A percentile compares a stretch with the other conserved stretches of the same genome.
These are phyloP conservation scores for Fusarium succisae DNA, from an alignment of 2,329 filamentous ascomycete species.

Conservation along the genomic window DNA sequence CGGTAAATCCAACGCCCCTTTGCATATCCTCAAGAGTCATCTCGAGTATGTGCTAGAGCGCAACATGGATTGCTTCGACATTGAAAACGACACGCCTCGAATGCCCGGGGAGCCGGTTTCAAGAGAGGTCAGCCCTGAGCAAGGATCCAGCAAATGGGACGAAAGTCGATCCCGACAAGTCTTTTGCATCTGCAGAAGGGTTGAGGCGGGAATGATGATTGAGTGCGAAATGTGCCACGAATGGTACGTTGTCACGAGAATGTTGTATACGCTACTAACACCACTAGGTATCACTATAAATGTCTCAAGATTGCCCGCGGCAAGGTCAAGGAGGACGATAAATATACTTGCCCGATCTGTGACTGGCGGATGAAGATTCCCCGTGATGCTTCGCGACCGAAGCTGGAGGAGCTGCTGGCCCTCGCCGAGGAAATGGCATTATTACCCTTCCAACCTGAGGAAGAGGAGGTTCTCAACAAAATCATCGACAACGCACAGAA, in stretches of 20 bases:
- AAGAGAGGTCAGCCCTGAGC: slow-evolving; percentile 73
- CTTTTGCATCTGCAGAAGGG: slow-evolving; percentile 94
- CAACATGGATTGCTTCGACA: slow-evolving; percentile 91
- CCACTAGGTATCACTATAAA: slow-evolving; percentile 89
- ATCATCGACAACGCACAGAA: slow-evolving; percentile 87
- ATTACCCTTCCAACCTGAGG: slow-evolving; percentile 94
- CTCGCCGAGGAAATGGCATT: slow-evolving; percentile 85
- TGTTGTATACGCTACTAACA: not conserved
- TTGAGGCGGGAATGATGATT: slow-evolving; percentile 99
- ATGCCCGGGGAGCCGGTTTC: slow-evolving; percentile 93
- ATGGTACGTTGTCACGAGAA: slow-evolving; percentile 69
- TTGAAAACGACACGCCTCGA: slow-evolving; percentile 83
- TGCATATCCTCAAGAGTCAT: slow-evolving; percentile 94
- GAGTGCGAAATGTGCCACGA: slow-evolving; percentile 98
- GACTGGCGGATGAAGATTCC: slow-evolving; percentile 98
- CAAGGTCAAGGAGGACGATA: slow-evolving; percentile 98
- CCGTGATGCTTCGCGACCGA: slow-evolving; percentile 92
- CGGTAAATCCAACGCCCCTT: slow-evolving; percentile 94
- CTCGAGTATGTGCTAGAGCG: slow-evolving; percentile 93
- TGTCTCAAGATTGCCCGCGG: slow-evolving; percentile 97
- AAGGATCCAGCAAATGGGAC: slow-evolving; percentile 64
- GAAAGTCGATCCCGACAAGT: slow-evolving; percentile 77
- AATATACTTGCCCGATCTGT: slow-evolving; percentile 97
- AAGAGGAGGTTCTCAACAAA: slow-evolving; percentile 84
- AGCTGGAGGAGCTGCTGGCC: slow-evolving; percentile 85